Base-by-base conservation (phyloP, 2,329 filamentous ascomycete genomes). In the Exophiala calicioides region DNA sequence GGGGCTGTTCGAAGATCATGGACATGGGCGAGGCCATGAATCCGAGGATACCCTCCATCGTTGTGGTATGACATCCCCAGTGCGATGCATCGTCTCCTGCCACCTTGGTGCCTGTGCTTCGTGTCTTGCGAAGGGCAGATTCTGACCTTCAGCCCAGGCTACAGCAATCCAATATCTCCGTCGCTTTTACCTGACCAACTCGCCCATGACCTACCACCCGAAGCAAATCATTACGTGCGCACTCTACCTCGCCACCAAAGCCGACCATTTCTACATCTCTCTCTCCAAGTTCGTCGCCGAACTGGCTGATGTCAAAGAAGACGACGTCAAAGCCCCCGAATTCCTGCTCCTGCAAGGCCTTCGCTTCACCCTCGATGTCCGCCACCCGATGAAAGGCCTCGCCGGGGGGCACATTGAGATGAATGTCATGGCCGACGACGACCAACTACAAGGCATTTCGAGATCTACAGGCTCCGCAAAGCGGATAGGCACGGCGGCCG, bases 101-200 rank as follows among this genome's bases (percentile, higher is more conserved):
- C 37, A 19, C n/a, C 9, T 10, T 43, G 10, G 21, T 21, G 24
- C 18, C 5, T n/a, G 21, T 6, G 5, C n/a, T 34, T 10, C 32
- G 7, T 23, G 24, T 33, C 31, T 33, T 15, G 7, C 31, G 31
- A 15, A 27, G 24, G 24, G 24, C 7, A 7, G 24, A 4, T 33
- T 41, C 43, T 46, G 18, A 40, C 12, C n/a, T 10, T 20, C 19
- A 31, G 13, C 26, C 47, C 40, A 82, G 77, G 83, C 86, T 19
- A 95, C 90, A 5, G 88, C 89, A 3, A 86, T 91, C 52, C 83
- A 94, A 62, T 96, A 94, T 65, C 79, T 98, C 50, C 86, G 88
- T 45, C 86, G 93, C 47, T 97, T 98, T 77, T 98, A 97, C 72
- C 79, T 95, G 27, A 91, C 87, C 62, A 95, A 97, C 70, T 94